Evolutionary conservation across 2,329 filamentous ascomycete genomes (phyloP).

Genomic region (Curvularia sp.): DNA sequence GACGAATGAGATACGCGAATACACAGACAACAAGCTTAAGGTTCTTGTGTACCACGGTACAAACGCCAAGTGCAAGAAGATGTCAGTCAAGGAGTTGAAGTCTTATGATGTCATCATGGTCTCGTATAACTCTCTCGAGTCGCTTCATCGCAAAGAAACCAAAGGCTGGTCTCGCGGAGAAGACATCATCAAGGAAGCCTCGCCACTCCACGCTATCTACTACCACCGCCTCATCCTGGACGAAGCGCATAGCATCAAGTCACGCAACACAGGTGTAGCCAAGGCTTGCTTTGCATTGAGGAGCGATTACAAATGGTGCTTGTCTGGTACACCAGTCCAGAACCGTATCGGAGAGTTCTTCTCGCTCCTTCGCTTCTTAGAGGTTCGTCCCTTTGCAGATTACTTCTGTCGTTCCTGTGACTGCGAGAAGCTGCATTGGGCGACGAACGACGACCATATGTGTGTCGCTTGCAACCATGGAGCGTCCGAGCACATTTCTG

Average conservation of each 20-base stretch:
- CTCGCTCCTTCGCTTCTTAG: slow-evolving; percentile 88
- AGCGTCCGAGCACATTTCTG: slow-evolving; percentile 73
- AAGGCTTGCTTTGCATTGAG: slow-evolving; percentile 93
- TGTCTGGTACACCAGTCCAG: slow-evolving; percentile 93
- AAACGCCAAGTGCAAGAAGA: slow-evolving; percentile 79
- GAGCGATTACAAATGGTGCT: slow-evolving; percentile 90
- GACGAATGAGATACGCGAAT: slow-evolving; percentile 65
- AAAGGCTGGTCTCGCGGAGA: slow-evolving; percentile 87
- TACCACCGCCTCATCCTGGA: slow-evolving; percentile 95
- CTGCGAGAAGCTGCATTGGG: slow-evolving; percentile 86
- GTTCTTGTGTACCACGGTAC: slow-evolving; percentile 91
- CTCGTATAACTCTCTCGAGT: slow-evolving; percentile 91
- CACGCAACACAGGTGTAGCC: slow-evolving; percentile 86
- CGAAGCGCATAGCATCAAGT: slow-evolving; percentile 95
- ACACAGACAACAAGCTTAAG: slow-evolving; percentile 88
- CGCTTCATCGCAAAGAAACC: slow-evolving; percentile 88
- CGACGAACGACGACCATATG: slow-evolving; percentile 72
- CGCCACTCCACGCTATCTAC: slow-evolving; percentile 77
- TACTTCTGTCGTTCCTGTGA: slow-evolving; percentile 91
- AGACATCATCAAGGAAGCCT: slow-evolving; percentile 79
- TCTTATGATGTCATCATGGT: slow-evolving; percentile 95
- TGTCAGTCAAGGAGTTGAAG: slow-evolving; percentile 76
- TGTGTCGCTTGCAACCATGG: slow-evolving; percentile 74
- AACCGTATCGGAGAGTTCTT: slow-evolving; percentile 98
- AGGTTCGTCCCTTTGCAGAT: slow-evolving; percentile 85